Percentiles rank a stretch among this genome's conserved stretches.
These are phyloP conservation scores for Sabuloglossum arenarium DNA, from an alignment of 495 filamentous ascomycete genomes.

Conservation along the genomic window DNA sequence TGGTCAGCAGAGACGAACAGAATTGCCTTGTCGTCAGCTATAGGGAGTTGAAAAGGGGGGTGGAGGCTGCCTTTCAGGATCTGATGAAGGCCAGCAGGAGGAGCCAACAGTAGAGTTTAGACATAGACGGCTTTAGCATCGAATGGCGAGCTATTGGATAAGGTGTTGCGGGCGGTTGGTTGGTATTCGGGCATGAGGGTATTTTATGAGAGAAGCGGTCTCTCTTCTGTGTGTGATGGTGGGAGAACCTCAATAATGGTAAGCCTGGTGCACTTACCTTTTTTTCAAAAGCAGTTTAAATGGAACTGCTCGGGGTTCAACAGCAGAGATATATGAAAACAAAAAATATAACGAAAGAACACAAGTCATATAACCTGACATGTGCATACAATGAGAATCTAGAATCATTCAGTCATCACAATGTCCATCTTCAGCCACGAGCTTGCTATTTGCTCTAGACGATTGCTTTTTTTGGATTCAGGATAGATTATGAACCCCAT, in stretches of 20 bases:
- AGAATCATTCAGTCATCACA: too few relatives aligned
- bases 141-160: not conserved
- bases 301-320: too few relatives aligned
- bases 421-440: too few relatives aligned
- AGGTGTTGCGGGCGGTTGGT: not conserved
- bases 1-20: slow-evolving; percentile 79
- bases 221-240: not conserved
- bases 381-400: too few relatives aligned
- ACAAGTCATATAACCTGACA: too few relatives aligned
- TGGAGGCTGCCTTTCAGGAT: slow-evolving; percentile 63
- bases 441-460: too few relatives aligned
- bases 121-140: not conserved
- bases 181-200: not conserved
- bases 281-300: too few relatives aligned
- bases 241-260: not conserved
- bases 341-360: too few relatives aligned
- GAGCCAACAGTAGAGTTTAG: not conserved
- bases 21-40: slow-evolving; percentile 71
- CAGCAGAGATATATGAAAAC: too few relatives aligned
- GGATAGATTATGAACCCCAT: too few relatives aligned
- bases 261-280: too few relatives aligned
- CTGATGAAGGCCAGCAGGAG: slow-evolving; percentile 32
- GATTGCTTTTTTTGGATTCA: too few relatives aligned
- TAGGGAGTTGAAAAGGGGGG: slow-evolving; percentile 61
- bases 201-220: not conserved